Conservation (phyloP, 1,139 yeast species). For the Magnusiomyces tetraspermus region DNA sequence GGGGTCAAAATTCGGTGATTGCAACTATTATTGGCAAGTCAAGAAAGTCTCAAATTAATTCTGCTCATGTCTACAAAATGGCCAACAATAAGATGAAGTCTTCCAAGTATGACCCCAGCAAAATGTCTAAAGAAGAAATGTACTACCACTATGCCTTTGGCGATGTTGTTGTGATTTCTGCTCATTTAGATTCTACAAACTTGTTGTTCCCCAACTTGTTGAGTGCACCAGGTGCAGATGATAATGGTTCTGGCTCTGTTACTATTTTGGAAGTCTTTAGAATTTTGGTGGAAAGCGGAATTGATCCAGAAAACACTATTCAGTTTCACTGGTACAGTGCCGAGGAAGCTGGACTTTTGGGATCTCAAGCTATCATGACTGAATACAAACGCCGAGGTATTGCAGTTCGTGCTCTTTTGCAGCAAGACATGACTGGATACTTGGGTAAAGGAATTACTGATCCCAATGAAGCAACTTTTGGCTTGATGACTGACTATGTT, state of each 20-base stretch:
- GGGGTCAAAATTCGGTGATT: conserved; percentile 30
- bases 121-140: not conserved
- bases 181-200: conserved; percentile 84
- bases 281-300: conserved; percentile 39
- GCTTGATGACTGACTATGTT: conserved; percentile 56
- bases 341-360: conserved; percentile 87
- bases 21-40: conserved; percentile 37
- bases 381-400: conserved; percentile 38
- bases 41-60: conserved; percentile 22
- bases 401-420: conserved; percentile 72
- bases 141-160: conserved; percentile 4
- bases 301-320: conserved; percentile 58
- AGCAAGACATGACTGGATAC: conserved; percentile 94
- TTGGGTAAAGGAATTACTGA: conserved; percentile 47
- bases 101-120: not conserved
- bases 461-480: conserved; percentile 55
- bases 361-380: conserved; percentile 70
- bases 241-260: conserved; percentile 83
- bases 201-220: conserved; percentile 58
- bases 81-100: not conserved
- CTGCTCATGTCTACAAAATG: not conserved
- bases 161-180: conserved; percentile 61
- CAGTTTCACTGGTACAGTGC: conserved; percentile 95
- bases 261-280: conserved; percentile 71
- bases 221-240: conserved; percentile 93